Evolutionary conservation across 352 stramenopile genomes (phyloP).

Genomic region (Phytophthora capsici): DNA sequence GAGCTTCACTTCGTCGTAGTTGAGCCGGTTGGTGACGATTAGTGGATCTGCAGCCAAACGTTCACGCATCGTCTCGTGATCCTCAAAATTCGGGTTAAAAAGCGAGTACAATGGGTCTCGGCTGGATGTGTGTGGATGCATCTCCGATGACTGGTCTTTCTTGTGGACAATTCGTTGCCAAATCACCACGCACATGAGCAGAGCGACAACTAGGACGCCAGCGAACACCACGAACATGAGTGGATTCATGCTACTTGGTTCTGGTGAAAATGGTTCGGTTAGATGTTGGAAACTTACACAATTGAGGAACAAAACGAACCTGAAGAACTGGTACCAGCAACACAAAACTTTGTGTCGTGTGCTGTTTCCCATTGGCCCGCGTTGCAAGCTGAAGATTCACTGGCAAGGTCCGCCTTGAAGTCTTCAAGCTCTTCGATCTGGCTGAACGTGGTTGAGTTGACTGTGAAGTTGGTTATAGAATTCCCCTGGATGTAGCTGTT

Average conservation of each 20-base stretch:
- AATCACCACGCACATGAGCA: conserved; percentile 30
- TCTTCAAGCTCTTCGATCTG: conserved; percentile 27
- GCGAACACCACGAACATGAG: conserved; percentile 33
- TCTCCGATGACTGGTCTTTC: conserved; percentile 24
- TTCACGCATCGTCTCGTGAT: conserved; percentile 39
- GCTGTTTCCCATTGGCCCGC: conserved; percentile 31
- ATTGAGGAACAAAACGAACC: conserved; percentile 15
- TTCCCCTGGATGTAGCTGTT: conserved; percentile 41
- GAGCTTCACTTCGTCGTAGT: conserved; percentile 49
- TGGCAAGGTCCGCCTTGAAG: conserved; percentile 27
- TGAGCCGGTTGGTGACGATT: conserved; percentile 46
- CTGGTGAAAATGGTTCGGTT: neutral
- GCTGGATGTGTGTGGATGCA: conserved; percentile 7
- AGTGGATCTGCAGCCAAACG: conserved; percentile 44
- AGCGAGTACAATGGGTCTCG: conserved; percentile 28
- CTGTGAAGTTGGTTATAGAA: conserved; percentile 33
- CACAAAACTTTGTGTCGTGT: conserved; percentile 37
- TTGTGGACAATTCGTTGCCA: conserved; percentile 32
- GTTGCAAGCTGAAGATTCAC: conserved; percentile 12
- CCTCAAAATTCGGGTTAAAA: conserved; percentile 27
- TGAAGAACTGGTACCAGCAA: conserved; percentile 13
- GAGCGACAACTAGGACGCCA: conserved; percentile 30
- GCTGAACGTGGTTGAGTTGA: conserved; percentile 28
- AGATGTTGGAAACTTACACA: neutral
- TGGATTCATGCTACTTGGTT: conserved; percentile 13